phyloP scores from a whole-genome alignment of 371 early-diverging fungal genomes.

The Capillidium rhysosporum region DNA sequence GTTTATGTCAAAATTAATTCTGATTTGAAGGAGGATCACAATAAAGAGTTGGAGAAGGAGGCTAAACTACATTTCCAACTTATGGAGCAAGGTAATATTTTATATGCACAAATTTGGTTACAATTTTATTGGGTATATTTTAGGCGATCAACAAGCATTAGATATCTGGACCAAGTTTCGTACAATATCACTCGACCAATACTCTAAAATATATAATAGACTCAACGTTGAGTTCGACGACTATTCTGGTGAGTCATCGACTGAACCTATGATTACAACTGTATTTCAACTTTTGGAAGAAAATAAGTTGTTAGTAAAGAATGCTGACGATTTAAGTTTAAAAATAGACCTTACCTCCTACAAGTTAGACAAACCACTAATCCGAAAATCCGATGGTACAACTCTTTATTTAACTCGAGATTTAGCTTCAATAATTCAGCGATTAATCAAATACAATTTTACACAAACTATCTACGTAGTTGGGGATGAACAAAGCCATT shows the following conservation, averaged over 20 bases:
- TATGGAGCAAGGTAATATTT: slow-evolving; percentile 69
- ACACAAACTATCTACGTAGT: slow-evolving; percentile 86
- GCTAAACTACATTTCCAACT: slow-evolving; percentile 81
- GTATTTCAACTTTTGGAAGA: slow-evolving; percentile 33
- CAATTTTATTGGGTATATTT: background rate
- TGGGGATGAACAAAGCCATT: slow-evolving; percentile 69
- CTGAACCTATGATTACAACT: slow-evolving; percentile 39
- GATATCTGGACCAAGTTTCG: slow-evolving; percentile 74
- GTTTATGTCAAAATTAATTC: slow-evolving; percentile 88
- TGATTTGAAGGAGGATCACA: slow-evolving; percentile 24
- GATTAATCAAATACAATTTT: slow-evolving; percentile 53
- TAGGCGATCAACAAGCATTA: slow-evolving; percentile 47
- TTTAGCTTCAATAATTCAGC: slow-evolving; percentile 73
- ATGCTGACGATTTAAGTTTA: slow-evolving; percentile 24
- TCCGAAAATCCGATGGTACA: slow-evolving; percentile 80
- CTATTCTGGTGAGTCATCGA: slow-evolving; percentile 93
- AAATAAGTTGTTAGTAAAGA: slow-evolving; percentile 24
- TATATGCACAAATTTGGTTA: background rate
- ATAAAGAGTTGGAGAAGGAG: slow-evolving; percentile 25
- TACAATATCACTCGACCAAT: slow-evolving; percentile 69
- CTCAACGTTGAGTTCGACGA: slow-evolving; percentile 84
- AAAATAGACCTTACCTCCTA: slow-evolving; percentile 45
- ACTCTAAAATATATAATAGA: slow-evolving; percentile 65
- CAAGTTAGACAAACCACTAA: slow-evolving; percentile 51
- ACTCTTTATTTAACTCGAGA: slow-evolving; percentile 93